phyloP scores from a whole-genome alignment of 108 stramenopile genomes.

The Craspedostauros australis region DNA sequence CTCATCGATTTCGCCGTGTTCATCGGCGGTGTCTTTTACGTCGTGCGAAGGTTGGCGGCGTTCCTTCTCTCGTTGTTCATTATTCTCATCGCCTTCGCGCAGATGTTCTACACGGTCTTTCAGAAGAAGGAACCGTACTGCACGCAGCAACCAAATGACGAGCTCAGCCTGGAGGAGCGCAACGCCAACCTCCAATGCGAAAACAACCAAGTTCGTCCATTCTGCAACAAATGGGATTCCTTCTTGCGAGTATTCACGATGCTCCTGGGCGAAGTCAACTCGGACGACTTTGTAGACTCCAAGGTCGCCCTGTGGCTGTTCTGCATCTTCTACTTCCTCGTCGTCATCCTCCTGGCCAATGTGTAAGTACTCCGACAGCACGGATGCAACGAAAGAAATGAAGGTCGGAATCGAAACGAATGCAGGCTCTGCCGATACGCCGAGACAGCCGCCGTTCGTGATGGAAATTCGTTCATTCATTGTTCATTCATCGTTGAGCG shows the following conservation, averaged over 20 bases:
- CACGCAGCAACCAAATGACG: neutral
- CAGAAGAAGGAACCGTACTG: constrained; percentile 12
- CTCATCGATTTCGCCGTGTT: constrained; percentile 55
- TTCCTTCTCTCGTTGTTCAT: constrained; percentile 39
- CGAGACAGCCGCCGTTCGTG: too few species aligned
- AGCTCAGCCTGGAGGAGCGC: neutral
- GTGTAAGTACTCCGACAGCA: constrained; percentile 3
- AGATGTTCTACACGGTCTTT: constrained; percentile 39
- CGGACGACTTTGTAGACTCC: constrained; percentile 26
- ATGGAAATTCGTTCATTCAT: too few species aligned
- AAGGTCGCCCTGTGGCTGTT: constrained; percentile 31
- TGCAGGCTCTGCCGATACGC: too few species aligned
- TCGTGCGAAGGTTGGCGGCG: constrained; percentile 35
- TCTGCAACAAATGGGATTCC: constrained; percentile 35
- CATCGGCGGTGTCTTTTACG: constrained; percentile 42
- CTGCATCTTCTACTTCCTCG: constrained; percentile 55
- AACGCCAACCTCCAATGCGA: constrained; percentile 1
- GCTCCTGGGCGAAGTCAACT: constrained; percentile 44
- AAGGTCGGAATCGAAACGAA: neutral
- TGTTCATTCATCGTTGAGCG: too few species aligned
- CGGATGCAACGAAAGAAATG: constrained; percentile 1
- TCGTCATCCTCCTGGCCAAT: constrained; percentile 60
- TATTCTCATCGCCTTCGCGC: constrained; percentile 45
- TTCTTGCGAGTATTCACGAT: constrained; percentile 58
- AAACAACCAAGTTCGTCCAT: constrained; percentile 21